Conservation (phyloP, 108 stramenopile species). For the Conticribra guillardii region DNA sequence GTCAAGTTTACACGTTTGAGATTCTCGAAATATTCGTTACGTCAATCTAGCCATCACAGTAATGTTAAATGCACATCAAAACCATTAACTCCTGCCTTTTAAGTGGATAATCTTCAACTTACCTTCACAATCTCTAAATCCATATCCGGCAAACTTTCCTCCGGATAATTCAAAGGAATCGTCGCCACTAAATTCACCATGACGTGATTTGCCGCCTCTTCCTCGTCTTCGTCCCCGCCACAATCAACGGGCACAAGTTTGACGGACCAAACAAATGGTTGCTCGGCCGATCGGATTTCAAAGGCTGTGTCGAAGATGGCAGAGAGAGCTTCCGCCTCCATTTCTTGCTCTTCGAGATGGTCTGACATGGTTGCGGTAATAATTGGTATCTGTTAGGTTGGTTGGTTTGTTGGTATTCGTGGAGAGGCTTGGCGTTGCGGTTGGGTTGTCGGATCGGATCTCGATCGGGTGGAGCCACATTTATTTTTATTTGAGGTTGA, state of each 20-base stretch:
- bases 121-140: constrained; percentile 69
- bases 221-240: constrained; percentile 59
- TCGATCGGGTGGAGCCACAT: no score
- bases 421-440: background rate
- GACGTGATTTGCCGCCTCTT: constrained; percentile 73
- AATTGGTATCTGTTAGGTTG: background rate
- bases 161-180: constrained; percentile 76
- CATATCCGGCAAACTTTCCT: constrained; percentile 56
- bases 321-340: constrained; percentile 86
- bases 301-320: constrained; percentile 83
- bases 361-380: constrained; percentile 57
- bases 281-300: constrained; percentile 52
- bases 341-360: constrained; percentile 85
- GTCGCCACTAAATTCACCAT: constrained; percentile 66
- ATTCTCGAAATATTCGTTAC: no score
- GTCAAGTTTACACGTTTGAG: no score
- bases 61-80: no score
- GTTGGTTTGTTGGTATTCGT: background rate
- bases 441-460: no score
- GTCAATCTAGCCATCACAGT: no score
- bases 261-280: constrained; percentile 79
- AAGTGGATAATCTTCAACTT: background rate
- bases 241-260: constrained; percentile 69
- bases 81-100: background rate
- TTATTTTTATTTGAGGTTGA: no score